Conservation (phyloP, 108 stramenopile species). For the Poteriospumella lacustris region DNA sequence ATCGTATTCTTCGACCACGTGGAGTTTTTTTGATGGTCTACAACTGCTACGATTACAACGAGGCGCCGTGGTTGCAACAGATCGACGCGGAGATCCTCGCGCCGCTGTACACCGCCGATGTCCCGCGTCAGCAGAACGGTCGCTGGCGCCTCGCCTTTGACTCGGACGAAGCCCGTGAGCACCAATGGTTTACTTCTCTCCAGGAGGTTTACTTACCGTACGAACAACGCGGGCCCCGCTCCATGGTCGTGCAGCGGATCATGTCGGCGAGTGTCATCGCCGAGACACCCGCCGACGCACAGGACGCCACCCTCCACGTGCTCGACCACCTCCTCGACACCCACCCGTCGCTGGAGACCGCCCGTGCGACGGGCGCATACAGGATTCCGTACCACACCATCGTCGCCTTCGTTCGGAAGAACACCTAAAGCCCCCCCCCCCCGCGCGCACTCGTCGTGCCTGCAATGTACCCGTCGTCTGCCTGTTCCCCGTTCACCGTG, state of each 20-base stretch:
- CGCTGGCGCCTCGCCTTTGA: not conserved
- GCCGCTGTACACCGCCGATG: not conserved
- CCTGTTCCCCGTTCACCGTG: no score
- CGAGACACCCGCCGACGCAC: not conserved
- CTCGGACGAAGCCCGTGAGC: not conserved
- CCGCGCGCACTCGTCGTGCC: no score
- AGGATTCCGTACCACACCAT: not conserved
- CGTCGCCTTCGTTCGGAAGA: no score
- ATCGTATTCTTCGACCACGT: slow-evolving; percentile 15
- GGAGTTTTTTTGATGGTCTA: not conserved
- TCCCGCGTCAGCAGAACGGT: slow-evolving; percentile 10
- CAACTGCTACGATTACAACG: not conserved
- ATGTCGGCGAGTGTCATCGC: slow-evolving; percentile 12
- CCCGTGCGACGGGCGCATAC: not conserved
- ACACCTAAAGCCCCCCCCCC: no score
- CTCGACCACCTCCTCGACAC: not conserved
- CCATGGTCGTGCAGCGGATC: not conserved
- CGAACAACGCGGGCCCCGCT: not conserved
- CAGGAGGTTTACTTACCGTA: no score
- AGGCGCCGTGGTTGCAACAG: not conserved
- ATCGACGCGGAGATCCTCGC: not conserved
- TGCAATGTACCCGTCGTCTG: no score
- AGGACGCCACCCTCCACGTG: not conserved
- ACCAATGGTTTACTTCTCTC: not conserved
- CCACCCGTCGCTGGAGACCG: not conserved